Percentiles rank a stretch among this genome's conserved stretches.
Conservation (phyloP, 805 yeast genomes). For the Zygotorulaspora chibaensis region DNA sequence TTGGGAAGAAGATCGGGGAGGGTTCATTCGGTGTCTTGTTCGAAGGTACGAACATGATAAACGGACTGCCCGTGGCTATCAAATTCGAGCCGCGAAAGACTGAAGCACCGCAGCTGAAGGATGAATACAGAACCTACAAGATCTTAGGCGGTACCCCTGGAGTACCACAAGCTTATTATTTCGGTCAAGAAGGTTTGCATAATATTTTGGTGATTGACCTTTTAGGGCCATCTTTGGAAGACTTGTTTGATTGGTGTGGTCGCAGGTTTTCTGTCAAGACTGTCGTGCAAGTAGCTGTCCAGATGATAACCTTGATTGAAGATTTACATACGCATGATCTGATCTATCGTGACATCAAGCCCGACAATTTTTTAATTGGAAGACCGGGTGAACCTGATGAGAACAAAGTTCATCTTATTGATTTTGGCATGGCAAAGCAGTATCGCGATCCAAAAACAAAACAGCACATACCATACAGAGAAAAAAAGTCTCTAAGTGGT, state of each 20-base stretch:
- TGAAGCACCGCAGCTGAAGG: constrained; percentile 96
- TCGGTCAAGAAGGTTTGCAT: constrained; percentile 97
- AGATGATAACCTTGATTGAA: constrained; percentile 86
- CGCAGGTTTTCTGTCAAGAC: constrained; percentile 83
- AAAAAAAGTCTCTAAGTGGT: constrained; percentile 91
- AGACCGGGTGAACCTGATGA: constrained; percentile 81
- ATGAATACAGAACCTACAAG: constrained; percentile 93
- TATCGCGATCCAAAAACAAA: constrained; percentile 95
- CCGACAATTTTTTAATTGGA: constrained; percentile 94
- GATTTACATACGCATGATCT: constrained; percentile 84
- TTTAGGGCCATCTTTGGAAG: constrained; percentile 93
- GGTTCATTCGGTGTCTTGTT: constrained; percentile 97
- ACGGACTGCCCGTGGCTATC: constrained; percentile 91
- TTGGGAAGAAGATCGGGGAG: constrained; percentile 97
- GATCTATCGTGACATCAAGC: constrained; percentile 95
- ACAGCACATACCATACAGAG: constrained; percentile 94
- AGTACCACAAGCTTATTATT: constrained; percentile 94
- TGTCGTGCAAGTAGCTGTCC: constrained; percentile 88
- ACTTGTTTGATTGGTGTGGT: constrained; percentile 97
- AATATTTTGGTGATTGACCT: constrained; percentile 91
- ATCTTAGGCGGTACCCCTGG: constrained; percentile 78
- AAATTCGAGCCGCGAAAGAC: constrained; percentile 95
- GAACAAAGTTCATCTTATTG: constrained; percentile 82
- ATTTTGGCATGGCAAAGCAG: constrained; percentile 98
- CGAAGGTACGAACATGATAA: constrained; percentile 89